Conservation (phyloP, 139 green algal species). For the Ostreobium quekettii region DNA sequence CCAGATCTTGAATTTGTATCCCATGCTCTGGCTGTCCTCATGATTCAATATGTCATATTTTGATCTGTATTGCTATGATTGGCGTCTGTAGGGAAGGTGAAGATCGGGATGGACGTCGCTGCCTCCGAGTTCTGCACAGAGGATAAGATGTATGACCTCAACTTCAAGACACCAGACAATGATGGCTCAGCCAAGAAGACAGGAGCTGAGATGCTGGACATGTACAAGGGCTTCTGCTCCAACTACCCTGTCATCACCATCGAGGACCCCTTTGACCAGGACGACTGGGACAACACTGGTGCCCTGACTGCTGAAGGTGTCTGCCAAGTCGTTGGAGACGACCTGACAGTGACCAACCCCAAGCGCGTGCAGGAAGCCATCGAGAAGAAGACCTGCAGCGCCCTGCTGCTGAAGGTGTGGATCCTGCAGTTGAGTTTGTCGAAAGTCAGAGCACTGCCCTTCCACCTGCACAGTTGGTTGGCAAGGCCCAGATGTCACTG, state of each 20-base stretch:
- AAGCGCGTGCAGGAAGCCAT: constrained; percentile 83
- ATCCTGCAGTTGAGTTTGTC: too few species aligned
- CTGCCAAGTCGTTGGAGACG: constrained; percentile 93
- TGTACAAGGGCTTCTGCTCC: constrained; percentile 80
- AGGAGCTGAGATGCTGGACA: constrained; percentile 71
- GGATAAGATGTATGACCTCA: constrained; percentile 93
- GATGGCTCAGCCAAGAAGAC: constrained; percentile 80
- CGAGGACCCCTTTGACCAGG: constrained; percentile 98
- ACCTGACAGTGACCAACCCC: constrained; percentile 97
- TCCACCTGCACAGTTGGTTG: not conserved
- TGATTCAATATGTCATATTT: too few species aligned
- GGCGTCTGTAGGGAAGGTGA: constrained; percentile 63
- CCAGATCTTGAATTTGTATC: too few species aligned
- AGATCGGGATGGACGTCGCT: constrained; percentile 98
- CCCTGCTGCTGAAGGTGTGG: constrained; percentile 89
- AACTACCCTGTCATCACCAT: constrained; percentile 95
- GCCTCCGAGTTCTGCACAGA: constrained; percentile 90
- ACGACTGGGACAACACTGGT: constrained; percentile 84
- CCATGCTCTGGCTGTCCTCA: too few species aligned
- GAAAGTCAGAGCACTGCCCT: not conserved
- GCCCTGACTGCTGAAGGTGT: constrained; percentile 61
- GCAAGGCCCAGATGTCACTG: not conserved
- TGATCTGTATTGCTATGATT: too few species aligned
- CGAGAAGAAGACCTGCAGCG: constrained; percentile 89
- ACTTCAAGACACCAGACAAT: constrained; percentile 92